Percentiles rank a stretch among this genome's conserved stretches.
These are phyloP conservation scores for Handroanthus guayacan DNA, from an alignment of 257 asterid genomes.

Conservation along the genomic window DNA sequence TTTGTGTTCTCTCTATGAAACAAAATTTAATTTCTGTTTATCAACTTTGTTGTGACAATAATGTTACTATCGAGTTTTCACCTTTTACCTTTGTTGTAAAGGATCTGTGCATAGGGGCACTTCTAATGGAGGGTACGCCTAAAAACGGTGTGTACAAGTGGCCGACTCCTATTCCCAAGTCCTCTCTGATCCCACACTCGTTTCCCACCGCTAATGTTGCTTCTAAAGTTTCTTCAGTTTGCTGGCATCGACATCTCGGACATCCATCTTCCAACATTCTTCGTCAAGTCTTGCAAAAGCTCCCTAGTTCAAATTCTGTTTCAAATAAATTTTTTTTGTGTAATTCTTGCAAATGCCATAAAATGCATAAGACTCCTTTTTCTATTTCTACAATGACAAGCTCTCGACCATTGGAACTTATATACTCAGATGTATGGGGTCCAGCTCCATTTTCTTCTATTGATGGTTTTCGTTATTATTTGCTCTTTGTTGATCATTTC, in stretches of 20 bases:
- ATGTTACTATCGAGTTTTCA: neutral
- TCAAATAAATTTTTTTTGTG: neutral
- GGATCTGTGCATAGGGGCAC: neutral
- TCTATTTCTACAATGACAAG: neutral
- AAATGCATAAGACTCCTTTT: neutral
- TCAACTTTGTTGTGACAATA: neutral
- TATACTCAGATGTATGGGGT: neutral
- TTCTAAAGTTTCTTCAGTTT: neutral
- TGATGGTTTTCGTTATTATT: slow-evolving; percentile 28
- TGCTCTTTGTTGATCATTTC: slow-evolving; percentile 28
- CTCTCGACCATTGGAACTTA: neutral
- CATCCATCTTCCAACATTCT: neutral
- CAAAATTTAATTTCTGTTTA: neutral
- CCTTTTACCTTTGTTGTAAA: slow-evolving; percentile 1
- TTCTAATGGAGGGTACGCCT: neutral
- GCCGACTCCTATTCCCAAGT: neutral
- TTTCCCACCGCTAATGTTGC: too few species aligned
- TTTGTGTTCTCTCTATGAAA: neutral
- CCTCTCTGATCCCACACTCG: neutral
- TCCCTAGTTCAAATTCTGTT: neutral
- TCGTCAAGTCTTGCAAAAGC: neutral
- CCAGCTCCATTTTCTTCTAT: neutral
- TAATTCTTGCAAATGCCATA: neutral
- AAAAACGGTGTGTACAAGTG: neutral
- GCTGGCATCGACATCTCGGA: neutral